Conservation (phyloP, 495 filamentous ascomycete species). For the Beverwykella pulmonaria region DNA sequence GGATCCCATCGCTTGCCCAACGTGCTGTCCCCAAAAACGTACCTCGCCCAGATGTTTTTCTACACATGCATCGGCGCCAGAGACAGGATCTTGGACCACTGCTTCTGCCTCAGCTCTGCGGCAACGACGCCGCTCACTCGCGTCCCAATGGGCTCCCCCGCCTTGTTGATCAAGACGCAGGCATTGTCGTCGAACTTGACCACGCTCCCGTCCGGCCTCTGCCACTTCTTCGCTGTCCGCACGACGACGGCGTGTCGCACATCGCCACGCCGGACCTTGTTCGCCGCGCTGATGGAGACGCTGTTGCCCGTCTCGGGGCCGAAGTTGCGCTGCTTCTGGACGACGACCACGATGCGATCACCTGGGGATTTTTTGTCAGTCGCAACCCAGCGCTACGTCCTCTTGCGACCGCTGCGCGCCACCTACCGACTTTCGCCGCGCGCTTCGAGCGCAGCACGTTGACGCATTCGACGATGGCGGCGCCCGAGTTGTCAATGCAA, state of each 20-base stretch:
- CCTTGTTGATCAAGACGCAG: conserved; percentile 95
- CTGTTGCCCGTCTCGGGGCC: conserved; percentile 64
- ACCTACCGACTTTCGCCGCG: conserved; percentile 84
- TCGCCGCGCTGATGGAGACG: conserved; percentile 64
- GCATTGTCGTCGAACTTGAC: conserved; percentile 97
- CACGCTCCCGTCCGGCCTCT: conserved; percentile 82
- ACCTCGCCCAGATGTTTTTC: not conserved
- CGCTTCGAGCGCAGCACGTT: conserved; percentile 89
- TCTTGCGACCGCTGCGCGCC: not conserved
- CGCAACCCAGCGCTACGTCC: not conserved
- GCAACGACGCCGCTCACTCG: conserved; percentile 90
- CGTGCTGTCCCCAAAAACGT: no score
- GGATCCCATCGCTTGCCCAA: not conserved
- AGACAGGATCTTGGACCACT: conserved; percentile 97
- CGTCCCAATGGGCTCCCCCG: conserved; percentile 91
- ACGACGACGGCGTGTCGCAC: conserved; percentile 96
- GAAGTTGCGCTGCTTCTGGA: conserved; percentile 89
- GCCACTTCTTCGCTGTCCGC: conserved; percentile 81
- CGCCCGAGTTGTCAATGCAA: conserved; percentile 99
- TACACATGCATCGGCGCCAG: conserved; percentile 80
- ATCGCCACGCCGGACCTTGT: conserved; percentile 94
- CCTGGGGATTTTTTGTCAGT: conserved; percentile 55
- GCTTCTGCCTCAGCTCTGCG: conserved; percentile 78
- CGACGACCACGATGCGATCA: conserved; percentile 95
- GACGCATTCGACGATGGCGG: conserved; percentile 95